Evolutionary conservation across 2,329 filamentous ascomycete genomes (phyloP).

Genomic region (Neofusicoccum ribis): DNA sequence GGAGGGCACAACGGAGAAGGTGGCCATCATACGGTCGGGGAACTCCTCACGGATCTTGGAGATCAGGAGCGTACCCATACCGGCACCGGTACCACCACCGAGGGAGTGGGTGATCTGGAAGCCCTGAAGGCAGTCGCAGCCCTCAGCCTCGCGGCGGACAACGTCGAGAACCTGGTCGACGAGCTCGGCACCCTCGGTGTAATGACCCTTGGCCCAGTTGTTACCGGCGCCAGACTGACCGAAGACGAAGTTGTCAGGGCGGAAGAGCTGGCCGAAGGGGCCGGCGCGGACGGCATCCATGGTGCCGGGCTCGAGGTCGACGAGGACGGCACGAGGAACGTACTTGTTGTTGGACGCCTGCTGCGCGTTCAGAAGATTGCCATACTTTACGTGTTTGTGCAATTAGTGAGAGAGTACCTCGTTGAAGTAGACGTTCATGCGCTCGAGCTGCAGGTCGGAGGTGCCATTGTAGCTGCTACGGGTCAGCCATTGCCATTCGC

Average conservation of each 20-base stretch:
- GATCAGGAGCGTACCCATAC: slow-evolving; percentile 99
- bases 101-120: slow-evolving; percentile 99
- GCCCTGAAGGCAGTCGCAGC: slow-evolving; percentile 98
- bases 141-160: slow-evolving; percentile 97
- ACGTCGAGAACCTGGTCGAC: slow-evolving; percentile 98
- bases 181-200: slow-evolving; percentile 98
- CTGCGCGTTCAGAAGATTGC: slow-evolving; percentile 32
- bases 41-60: slow-evolving; percentile 99
- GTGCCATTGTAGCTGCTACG: slow-evolving; percentile 83
- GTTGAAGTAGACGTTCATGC: slow-evolving; percentile 99
- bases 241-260: slow-evolving; percentile 99
- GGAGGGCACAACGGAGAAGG: slow-evolving; percentile 97
- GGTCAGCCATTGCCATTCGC: slow-evolving; percentile 28
- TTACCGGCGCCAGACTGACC: slow-evolving; percentile 99
- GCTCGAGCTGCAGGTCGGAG: slow-evolving; percentile 98
- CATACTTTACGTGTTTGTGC: slow-evolving; percentile 18
- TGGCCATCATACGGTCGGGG: slow-evolving; percentile 99
- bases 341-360: slow-evolving; percentile 98
- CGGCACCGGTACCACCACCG: slow-evolving; percentile 99
- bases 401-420: slow-evolving; percentile 57
- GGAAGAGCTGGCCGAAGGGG: slow-evolving; percentile 98
- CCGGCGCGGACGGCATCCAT: slow-evolving; percentile 99
- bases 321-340: slow-evolving; percentile 97
- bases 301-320: slow-evolving; percentile 98
- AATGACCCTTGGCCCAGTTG: slow-evolving; percentile 99